Percentiles rank a stretch among this genome's conserved stretches.
Evolutionary conservation across 495 filamentous ascomycete genomes (phyloP).

Genomic region (Neurospora tetraspora): DNA sequence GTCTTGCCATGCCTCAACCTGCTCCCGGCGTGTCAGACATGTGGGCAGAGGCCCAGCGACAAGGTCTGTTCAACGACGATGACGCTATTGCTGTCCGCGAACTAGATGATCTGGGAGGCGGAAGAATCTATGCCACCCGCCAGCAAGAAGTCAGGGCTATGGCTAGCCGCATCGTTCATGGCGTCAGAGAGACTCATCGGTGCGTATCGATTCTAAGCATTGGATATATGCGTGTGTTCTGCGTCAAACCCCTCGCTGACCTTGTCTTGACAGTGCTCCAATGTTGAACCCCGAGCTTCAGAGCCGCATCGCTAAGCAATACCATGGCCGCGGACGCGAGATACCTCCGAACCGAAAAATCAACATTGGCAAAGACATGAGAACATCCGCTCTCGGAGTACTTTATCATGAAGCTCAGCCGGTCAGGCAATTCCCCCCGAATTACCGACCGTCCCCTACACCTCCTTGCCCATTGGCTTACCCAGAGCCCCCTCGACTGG

Average conservation of each 20-base stretch:
- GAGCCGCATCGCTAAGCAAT: background rate
- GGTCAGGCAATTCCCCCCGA: background rate
- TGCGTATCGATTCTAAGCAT: background rate
- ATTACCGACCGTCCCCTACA: background rate
- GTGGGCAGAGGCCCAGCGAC: background rate
- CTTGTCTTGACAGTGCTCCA: background rate
- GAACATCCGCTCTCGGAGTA: background rate
- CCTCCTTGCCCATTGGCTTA: background rate
- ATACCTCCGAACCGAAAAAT: background rate
- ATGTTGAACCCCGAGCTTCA: background rate
- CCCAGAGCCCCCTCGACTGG: background rate
- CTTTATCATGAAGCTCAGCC: background rate
- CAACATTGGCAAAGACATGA: background rate
- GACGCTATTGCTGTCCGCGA: constrained; percentile 16
- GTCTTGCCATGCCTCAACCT: background rate
- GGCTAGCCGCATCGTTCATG: background rate
- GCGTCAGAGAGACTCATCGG: background rate
- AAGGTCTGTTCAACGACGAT: constrained; percentile 14
- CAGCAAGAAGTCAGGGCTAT: background rate
- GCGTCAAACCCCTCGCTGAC: background rate
- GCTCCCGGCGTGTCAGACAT: background rate
- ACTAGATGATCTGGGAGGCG: constrained; percentile 19
- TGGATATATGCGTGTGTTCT: background rate
- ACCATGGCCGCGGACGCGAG: background rate
- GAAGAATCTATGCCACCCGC: constrained; percentile 8